A percentile compares a stretch with the other conserved stretches of the same genome.
phyloP scores from a whole-genome alignment of 257 asterid genomes.

The Penstemon eatonii region DNA sequence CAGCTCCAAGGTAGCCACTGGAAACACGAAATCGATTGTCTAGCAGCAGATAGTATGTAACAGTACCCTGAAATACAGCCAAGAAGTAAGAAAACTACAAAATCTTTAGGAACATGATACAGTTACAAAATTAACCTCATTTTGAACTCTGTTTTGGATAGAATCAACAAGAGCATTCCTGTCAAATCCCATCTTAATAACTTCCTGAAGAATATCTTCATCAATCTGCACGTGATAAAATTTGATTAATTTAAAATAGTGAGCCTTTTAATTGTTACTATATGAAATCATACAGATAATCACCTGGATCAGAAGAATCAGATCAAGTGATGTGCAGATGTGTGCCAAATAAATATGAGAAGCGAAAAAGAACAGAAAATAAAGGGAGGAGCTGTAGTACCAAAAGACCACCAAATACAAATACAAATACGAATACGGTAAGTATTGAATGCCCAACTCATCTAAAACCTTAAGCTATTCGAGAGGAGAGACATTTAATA shows the following conservation, averaged over 20 bases:
- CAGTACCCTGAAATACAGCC: constrained; percentile 75
- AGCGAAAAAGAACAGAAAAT: not conserved
- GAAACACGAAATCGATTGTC: constrained; percentile 71
- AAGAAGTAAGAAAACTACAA: constrained; percentile 30
- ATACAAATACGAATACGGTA: not conserved
- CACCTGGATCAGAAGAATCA: constrained; percentile 7
- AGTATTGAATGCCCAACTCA: too few relatives aligned
- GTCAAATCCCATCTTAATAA: constrained; percentile 62
- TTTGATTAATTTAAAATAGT: not conserved
- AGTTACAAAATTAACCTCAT: constrained; percentile 58
- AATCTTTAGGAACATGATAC: constrained; percentile 16
- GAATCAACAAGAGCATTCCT: constrained; percentile 52
- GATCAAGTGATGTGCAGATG: constrained; percentile 12
- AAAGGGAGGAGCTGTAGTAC: not conserved
- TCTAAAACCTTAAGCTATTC: too few relatives aligned
- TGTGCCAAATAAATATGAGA: constrained; percentile 8
- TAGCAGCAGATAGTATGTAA: constrained; percentile 85
- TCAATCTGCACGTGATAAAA: constrained; percentile 58
- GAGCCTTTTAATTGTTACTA: not conserved
- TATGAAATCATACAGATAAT: constrained; percentile 13
- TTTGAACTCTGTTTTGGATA: constrained; percentile 66
- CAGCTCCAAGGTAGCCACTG: constrained; percentile 61
- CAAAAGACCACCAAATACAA: constrained; percentile 3
- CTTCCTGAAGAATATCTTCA: constrained; percentile 72
- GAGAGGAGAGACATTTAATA: too few relatives aligned